Evolutionary conservation across 2,329 filamentous ascomycete species (phyloP).

Genomic region (Talaromyces sp.): DNA sequence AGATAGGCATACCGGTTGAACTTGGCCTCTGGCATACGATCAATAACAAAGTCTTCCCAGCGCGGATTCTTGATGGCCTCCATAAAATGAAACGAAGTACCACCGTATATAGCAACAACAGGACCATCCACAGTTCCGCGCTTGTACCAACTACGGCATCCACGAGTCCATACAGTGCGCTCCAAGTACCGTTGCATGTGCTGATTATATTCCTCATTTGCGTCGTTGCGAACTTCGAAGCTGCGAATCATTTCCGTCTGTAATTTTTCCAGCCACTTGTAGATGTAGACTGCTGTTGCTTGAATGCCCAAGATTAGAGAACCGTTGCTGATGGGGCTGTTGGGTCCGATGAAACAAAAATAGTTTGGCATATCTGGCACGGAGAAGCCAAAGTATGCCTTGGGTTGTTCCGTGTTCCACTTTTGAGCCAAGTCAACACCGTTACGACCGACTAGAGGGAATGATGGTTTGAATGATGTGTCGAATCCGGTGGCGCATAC

Average conservation of each 20-base stretch:
- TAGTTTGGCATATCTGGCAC: constrained; percentile 51
- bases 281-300: constrained; percentile 5
- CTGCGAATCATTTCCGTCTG: constrained; percentile 15
- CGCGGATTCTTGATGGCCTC: constrained; percentile 17
- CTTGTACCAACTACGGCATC: constrained; percentile 21
- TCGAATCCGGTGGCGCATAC: constrained; percentile 43
- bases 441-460: constrained; percentile 41
- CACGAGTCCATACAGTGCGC: constrained; percentile 8
- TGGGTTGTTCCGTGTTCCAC: constrained; percentile 42
- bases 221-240: constrained; percentile 7
- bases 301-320: constrained; percentile 9
- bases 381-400: constrained; percentile 48
- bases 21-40: constrained; percentile 19
- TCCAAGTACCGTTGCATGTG: constrained; percentile 10
- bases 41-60: constrained; percentile 23
- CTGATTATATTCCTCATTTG: constrained; percentile 13
- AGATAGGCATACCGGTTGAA: constrained; percentile 23
- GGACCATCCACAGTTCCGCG: constrained; percentile 22
- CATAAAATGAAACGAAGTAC: constrained; percentile 26
- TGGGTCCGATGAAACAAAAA: constrained; percentile 33
- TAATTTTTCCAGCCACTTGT: constrained; percentile 10
- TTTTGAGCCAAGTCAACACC: constrained; percentile 45
- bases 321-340: constrained; percentile 45
- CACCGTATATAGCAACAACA: constrained; percentile 26
- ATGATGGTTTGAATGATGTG: constrained; percentile 24